Base-by-base conservation (phyloP, 768 basidiomycete species). In the Termitomyces sp. region DNA sequence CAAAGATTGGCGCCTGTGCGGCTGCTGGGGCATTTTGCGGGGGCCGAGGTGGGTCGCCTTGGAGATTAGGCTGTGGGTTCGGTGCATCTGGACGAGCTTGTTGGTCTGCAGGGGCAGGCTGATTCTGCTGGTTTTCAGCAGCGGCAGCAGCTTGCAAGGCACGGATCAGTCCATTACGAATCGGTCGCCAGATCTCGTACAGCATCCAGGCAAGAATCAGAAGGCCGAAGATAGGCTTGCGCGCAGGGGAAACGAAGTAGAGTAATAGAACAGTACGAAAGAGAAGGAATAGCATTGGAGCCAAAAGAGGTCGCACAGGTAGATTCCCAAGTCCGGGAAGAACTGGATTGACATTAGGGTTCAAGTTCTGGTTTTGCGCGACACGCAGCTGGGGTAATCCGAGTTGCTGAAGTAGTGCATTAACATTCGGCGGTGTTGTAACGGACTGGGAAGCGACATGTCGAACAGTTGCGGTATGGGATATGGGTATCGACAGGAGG, bases 191-290 rank as follows among this genome's bases (percentile, higher is more conserved):
- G 36, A 87, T 83, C 69, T 91, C 89, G 68, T 88, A 91, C 27
- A 87, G 57, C 69, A 89, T 82, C 87, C 87, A 91, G 2, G 77
- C 81, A 24, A 85, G 71, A 33, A 91, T 78, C 58, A 90, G 72
- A 41, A 88, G 63, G 37, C 84, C 87, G 59, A 91, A 81, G 20
- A 91, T 68, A 6, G 89, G 89, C 57, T 88, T 88, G 63, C 86
- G 79, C 7, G 86, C 80, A 0, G 89, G 89, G 4, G 86, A 85
- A 65, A 91, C 85, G 69, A 91, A 89, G 70, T 91, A 91, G 3
- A 91, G 76, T 31, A 91, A 74, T 13, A 91, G 76, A 13, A 82
- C 64, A 4, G 86, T 88, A 55, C 89, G 85, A 65, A 91, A 76
- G 7, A 82, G 57, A n/a, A 91, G 78, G 78, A 91, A 80, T 55